Base-by-base conservation (phyloP, 352 stramenopile species). In the Phytopythium kandeliae region DNA sequence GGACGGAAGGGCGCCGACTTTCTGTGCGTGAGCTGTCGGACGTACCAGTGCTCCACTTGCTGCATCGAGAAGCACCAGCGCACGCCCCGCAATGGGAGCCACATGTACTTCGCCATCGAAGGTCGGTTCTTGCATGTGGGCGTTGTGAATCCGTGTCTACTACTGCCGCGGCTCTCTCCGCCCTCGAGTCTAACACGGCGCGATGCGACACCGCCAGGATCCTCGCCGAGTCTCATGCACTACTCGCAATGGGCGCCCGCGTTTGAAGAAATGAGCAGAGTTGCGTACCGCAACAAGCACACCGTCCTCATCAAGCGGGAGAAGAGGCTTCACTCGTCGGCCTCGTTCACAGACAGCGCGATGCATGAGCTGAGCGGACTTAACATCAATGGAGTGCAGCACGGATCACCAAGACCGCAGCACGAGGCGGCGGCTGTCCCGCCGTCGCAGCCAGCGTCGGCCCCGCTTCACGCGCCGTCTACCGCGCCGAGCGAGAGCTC, bases 91-190 rank as follows among this genome's bases (percentile, higher is more conserved):
- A 46, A 65, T 25, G 51, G 43, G 15, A 34, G 31, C 4, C 78
- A 90, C 49, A 68, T 74, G n/a, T 84, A 67, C 58, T 72, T 85
- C 54, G 72, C 60, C 54, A 65, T 80, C 11, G 70, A 86, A 74
- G 78, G 78, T 83, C 47, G 2, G 30, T 22, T 25, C n/a, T 9
- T 9, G 28, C 9, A n/a, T n/a, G n/a, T n/a, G n/a, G n/a, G n/a
- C 28, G 28, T 10, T 33, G 28, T 33, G 28, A 33, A 33, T 10
- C 28, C 5, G 4, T 15, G 13, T 9, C n/a, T n/a, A n/a, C n/a
- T n/a, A n/a, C n/a, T n/a, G n/a, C n/a, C n/a, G n/a, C n/a, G n/a
- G n/a, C n/a, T n/a, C n/a, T n/a, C n/a, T n/a, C n/a, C n/a, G n/a
- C n/a, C n/a, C n/a, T n/a, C n/a, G n/a, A n/a, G n/a, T n/a, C n/a